A percentile compares a stretch with the other conserved stretches of the same genome.
Conservation (phyloP, 2,329 filamentous ascomycete species). For the Monosporascus cannonballus region DNA sequence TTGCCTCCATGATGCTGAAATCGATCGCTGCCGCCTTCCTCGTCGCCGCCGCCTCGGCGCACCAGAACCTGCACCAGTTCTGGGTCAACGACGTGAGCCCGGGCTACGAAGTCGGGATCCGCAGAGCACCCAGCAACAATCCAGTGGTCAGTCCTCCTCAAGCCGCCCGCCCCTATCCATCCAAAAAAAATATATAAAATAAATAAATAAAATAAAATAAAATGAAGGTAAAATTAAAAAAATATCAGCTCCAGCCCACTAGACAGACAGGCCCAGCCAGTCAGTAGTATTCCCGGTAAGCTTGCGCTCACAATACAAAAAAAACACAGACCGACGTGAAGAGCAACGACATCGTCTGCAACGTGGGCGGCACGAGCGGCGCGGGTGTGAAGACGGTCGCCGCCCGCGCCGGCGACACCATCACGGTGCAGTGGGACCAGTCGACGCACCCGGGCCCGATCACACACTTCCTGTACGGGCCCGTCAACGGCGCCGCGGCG, state of each 20-base stretch:
- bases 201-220: too few species aligned
- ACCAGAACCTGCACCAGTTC: slow-evolving; percentile 36
- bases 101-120: slow-evolving; percentile 26
- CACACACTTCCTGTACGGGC: slow-evolving; percentile 25
- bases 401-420: slow-evolving; percentile 27
- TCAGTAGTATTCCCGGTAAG: too few species aligned
- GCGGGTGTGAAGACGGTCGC: slow-evolving; percentile 24
- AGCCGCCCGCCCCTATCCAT: too few species aligned
- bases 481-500: slow-evolving; percentile 60
- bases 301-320: too few species aligned
- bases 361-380: slow-evolving; percentile 18
- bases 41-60: slow-evolving; percentile 23
- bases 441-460: slow-evolving; percentile 33
- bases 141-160: slow-evolving; percentile 14
- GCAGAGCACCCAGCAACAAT: slow-evolving; percentile 21
- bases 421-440: slow-evolving; percentile 32
- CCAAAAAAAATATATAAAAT: too few species aligned
- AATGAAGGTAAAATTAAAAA: too few species aligned
- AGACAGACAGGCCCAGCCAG: too few species aligned
- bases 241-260: too few species aligned
- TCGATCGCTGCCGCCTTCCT: slow-evolving; percentile 17
- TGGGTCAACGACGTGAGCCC: slow-evolving; percentile 32
- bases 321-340: slow-evolving; percentile 16
- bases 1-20: slow-evolving; percentile 19
- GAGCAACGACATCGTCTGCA: slow-evolving; percentile 22